phyloP scores from a whole-genome alignment of 192 early-diverging fungal species.

The Backusella mclennaniae region DNA sequence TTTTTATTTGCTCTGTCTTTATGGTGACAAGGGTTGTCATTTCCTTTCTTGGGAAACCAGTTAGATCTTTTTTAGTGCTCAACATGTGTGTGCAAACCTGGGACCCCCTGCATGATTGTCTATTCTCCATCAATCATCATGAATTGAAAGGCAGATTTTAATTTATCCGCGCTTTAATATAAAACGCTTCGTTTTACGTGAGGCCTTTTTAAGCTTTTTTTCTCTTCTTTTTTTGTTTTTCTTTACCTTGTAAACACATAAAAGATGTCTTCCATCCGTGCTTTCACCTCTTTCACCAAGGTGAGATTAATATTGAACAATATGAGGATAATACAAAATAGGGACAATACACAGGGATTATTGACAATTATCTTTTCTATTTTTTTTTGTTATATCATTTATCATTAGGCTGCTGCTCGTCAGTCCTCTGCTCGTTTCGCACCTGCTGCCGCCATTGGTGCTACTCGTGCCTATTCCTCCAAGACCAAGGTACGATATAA shows the following conservation, averaged over 20 bases:
- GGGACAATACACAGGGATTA: background rate
- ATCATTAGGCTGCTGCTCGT: conserved; percentile 30
- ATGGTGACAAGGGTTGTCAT: conserved; percentile 4
- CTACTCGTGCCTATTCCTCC: conserved; percentile 47
- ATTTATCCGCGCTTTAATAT: conserved; percentile 16
- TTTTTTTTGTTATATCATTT: background rate
- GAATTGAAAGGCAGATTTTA: conserved; percentile 10
- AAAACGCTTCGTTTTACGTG: conserved; percentile 20
- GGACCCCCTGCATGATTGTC: conserved; percentile 12
- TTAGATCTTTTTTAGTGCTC: background rate
- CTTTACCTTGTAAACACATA: background rate
- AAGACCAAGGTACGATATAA: conserved; percentile 43
- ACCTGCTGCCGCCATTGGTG: conserved; percentile 39
- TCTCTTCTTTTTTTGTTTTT: conserved; percentile 11
- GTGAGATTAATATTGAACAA: background rate
- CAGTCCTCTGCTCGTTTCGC: conserved; percentile 28
- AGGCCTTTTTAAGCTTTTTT: conserved; percentile 14
- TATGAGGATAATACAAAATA: background rate
- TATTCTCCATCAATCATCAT: conserved; percentile 21
- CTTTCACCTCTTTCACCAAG: conserved; percentile 29
- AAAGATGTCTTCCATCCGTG: conserved; percentile 36
- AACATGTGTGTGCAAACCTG: background rate
- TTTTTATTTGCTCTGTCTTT: background rate
- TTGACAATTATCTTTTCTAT: background rate
- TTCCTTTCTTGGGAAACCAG: background rate